A percentile compares a stretch with the other conserved stretches of the same genome.
Evolutionary conservation across 345 rosid genomes (phyloP).

Genomic region (thale cress (Arabidopsis thaliana)): DNA sequence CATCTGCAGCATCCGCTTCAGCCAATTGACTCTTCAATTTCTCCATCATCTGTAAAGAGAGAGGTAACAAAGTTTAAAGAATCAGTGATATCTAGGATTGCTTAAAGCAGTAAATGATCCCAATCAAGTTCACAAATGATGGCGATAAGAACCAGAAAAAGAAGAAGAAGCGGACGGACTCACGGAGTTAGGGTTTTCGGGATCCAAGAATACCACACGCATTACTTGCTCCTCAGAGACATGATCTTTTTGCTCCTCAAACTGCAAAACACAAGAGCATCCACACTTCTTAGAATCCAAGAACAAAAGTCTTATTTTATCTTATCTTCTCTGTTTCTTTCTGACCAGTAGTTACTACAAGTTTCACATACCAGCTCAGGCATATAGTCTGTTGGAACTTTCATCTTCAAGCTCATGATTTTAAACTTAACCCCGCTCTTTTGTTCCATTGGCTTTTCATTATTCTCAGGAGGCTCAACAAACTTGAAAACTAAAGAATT

Average conservation of each 20-base stretch:
- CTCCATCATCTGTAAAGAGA: constrained; percentile 47
- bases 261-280: constrained; percentile 53
- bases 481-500: constrained; percentile 76
- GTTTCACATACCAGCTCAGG: constrained; percentile 86
- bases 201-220: constrained; percentile 89
- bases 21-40: constrained; percentile 79
- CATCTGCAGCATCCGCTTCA: constrained; percentile 86
- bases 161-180: constrained; percentile 38
- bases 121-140: constrained; percentile 1
- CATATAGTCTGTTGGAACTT: constrained; percentile 74
- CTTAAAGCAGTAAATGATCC: neutral
- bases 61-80: neutral
- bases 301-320: no score
- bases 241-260: constrained; percentile 91
- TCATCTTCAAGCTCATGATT: constrained; percentile 91
- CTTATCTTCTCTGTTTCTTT: constrained; percentile 2
- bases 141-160: constrained; percentile 6
- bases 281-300: no score
- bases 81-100: neutral
- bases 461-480: constrained; percentile 90
- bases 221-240: constrained; percentile 75
- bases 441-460: constrained; percentile 80
- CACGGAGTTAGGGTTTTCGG: constrained; percentile 69
- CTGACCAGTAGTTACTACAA: neutral
- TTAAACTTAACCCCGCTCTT: constrained; percentile 84